Evolutionary conservation across 352 stramenopile genomes (phyloP), one percentile per base, ranked within the genome.

Genomic region (Globisporangium middletonii): DNA sequence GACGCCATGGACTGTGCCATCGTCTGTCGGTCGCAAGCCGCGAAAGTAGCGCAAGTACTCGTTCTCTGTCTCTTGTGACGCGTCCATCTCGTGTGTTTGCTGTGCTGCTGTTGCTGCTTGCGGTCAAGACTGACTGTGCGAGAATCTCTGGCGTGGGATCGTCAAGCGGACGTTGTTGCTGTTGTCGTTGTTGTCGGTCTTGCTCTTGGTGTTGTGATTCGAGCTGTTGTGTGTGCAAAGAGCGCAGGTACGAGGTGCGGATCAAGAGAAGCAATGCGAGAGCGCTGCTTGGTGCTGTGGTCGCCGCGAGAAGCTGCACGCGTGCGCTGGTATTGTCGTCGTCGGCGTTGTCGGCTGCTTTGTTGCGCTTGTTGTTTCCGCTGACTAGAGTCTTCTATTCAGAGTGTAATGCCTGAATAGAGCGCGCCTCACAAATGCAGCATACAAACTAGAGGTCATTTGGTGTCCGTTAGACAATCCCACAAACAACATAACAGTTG

Each of bases 1-100:
- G 19, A 47, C 58, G 46, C 69, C 54, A 50, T 73, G 72, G 16
- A 73, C 67, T 27, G 60, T 70, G 42, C 69, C 57, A 53, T 92
- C 81, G 48, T 92, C 79, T 27, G 64, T 52, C 33, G 70, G 59
- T 13, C 82, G 77, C 57, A 92, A 71, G 12, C 77, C 77, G 50
- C 79, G 79, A 62, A 89, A 57, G 58, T 90, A 92, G 67, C 82
- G 75, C 64, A 92, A 60, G 67, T 92, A 90, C 67, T 90, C 79
- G 65, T 84, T 85, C 48, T 89, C 81, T 7, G 45, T 52, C 56
- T 46, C 67, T 51, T 54, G 69, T 62, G 52, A 62, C 46, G 43
- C 59, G 33, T 82, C 68, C 46, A 52, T 50, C 26, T 53, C 19
- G 38, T 73, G 64, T 48, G n/a, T 15, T 9, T 23, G 41, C 41